Conservation (phyloP, 2,329 filamentous ascomycete genomes). For the Ceratocystis diversiconidia region DNA sequence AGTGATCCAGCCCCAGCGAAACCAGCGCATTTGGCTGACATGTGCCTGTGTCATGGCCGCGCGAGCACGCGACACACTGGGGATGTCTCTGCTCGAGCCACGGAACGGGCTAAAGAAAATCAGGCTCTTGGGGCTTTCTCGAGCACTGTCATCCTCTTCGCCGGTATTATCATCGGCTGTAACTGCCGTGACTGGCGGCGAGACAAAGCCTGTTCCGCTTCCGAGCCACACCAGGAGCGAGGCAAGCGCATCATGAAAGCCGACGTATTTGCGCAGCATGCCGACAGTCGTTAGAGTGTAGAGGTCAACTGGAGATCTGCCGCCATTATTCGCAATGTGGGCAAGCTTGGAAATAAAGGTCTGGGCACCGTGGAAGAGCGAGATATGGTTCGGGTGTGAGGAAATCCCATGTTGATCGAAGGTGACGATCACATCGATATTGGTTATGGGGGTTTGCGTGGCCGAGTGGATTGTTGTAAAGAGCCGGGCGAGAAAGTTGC, state of each 20-base stretch:
- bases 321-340: constrained; percentile 24
- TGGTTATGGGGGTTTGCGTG: constrained; percentile 31
- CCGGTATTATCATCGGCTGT: constrained; percentile 11
- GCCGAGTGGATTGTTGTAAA: constrained; percentile 50
- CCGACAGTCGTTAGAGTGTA: constrained; percentile 70
- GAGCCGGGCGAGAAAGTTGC: constrained; percentile 52
- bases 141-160: constrained; percentile 19
- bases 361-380: constrained; percentile 68
- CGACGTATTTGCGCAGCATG: constrained; percentile 66
- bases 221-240: constrained; percentile 49
- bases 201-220: constrained; percentile 22
- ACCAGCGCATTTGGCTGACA: constrained; percentile 96
- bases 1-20: constrained; percentile 87
- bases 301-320: constrained; percentile 43
- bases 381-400: constrained; percentile 83
- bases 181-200: not conserved
- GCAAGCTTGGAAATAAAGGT: constrained; percentile 56
- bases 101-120: constrained; percentile 60
- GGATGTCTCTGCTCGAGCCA: constrained; percentile 27
- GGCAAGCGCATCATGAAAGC: constrained; percentile 58
- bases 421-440: constrained; percentile 73
- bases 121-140: constrained; percentile 39
- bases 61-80: constrained; percentile 46
- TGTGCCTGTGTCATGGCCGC: constrained; percentile 82
- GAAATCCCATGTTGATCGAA: constrained; percentile 78